Base-by-base conservation (phyloP, 371 early-diverging fungal genomes). In the Blyttiomyces sp. region DNA sequence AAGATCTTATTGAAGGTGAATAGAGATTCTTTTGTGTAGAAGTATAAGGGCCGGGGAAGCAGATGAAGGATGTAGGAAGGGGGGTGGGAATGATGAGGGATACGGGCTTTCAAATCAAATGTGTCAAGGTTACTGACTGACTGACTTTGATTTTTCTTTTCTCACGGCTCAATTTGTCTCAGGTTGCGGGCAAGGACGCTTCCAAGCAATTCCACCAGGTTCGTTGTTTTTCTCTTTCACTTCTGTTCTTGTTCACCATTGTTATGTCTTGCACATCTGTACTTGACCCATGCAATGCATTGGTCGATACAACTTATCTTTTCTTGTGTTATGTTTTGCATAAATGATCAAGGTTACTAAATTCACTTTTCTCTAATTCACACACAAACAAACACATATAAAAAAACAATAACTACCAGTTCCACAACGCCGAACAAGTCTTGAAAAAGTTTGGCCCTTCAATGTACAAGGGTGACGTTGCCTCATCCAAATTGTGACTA, bases 111-210 rank as follows among this genome's bases (percentile, higher is more conserved):
- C 3, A 9, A 32, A 6, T 19, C 13, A 7, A 23, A 17, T 21
- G 7, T 23, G 54, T 16, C 13, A 36, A n/a, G n/a, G 5, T 4
- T 27, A n/a, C 17, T 19, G 31, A 26, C 24, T 31, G 5, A 30
- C 19, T 24, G 11, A 13, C 48, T 28, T 16, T 36, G 27, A 7
- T 35, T 28, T 33, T 54, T 13, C 33, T n/a, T 9, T 43, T 23
- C 17, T 7, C 32, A 4, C 27, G 27, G 5, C 9, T 13, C 21
- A 9, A 46, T 46, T 21, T 9, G 13, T 13, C 21, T 5, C 24
- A 63, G 63, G 34, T 59, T 21, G 66, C 60, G 17, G 66, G 66
- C 33, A 58, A 65, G 59, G 66, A 65, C 43, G 66, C 66, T 36
- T 43, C 66, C 5, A 66, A 66, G 57, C 66, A 66, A 42, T 60